Conservation (phyloP, 108 stramenopile genomes). For the Parietichytrium sp. region DNA sequence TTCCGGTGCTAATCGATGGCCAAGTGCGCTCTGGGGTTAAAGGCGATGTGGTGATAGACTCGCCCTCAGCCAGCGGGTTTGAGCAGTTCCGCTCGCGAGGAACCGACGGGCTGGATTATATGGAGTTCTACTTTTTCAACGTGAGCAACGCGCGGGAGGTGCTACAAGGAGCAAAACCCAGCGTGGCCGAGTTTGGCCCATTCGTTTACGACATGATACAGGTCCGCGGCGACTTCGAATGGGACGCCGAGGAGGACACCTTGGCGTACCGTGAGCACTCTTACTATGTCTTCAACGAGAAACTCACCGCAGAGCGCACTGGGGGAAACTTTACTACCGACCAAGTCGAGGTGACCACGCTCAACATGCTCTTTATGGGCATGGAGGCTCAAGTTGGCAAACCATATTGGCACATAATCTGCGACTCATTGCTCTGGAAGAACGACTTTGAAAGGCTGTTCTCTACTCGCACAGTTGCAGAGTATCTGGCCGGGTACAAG, state of each 20-base stretch:
- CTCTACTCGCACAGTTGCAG: neutral
- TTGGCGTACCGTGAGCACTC: neutral
- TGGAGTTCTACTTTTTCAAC: constrained; percentile 34
- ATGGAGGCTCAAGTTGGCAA: neutral
- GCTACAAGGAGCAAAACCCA: neutral
- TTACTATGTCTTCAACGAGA: constrained; percentile 9
- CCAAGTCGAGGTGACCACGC: constrained; percentile 8
- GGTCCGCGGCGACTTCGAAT: neutral
- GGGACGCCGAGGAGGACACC: neutral
- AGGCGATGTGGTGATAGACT: constrained; percentile 17
- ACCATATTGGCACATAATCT: neutral
- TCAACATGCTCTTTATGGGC: neutral
- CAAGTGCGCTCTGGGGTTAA: neutral
- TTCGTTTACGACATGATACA: neutral
- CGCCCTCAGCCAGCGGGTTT: neutral
- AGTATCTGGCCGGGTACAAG: constrained; percentile 18
- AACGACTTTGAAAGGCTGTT: neutral
- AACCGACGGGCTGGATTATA: neutral
- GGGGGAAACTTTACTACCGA: neutral
- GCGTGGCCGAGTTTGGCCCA: neutral
- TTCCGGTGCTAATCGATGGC: neutral
- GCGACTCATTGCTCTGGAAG: neutral
- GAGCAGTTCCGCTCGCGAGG: neutral
- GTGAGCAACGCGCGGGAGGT: neutral
- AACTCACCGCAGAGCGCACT: neutral